These are phyloP conservation scores for Pseudoscleropodium purum DNA, from an alignment of 225 moss, liverwort and hornwort genomes.

Conservation along the genomic window DNA sequence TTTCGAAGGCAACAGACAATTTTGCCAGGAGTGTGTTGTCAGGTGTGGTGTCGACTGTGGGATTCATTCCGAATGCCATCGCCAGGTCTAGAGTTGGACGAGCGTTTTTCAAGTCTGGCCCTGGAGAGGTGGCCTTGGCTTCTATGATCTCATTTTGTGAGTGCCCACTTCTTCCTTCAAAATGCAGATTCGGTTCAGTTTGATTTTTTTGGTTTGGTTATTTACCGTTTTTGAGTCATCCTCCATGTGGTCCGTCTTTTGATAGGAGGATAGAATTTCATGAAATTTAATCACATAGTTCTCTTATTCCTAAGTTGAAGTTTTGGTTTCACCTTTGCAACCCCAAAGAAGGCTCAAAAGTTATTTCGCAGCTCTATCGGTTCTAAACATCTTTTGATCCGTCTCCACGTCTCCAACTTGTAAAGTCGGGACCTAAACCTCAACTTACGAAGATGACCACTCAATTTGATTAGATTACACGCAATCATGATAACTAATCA, in stretches of 20 bases:
- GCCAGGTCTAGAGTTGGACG: constrained; percentile 54
- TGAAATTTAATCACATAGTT: too few species aligned
- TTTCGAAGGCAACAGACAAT: constrained; percentile 56
- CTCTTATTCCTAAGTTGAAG: too few species aligned
- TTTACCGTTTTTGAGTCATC: neutral
- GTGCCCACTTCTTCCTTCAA: neutral
- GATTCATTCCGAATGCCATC: constrained; percentile 47
- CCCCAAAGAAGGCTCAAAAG: too few species aligned
- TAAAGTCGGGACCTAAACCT: too few species aligned
- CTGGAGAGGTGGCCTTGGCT: constrained; percentile 24
- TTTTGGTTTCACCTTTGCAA: neutral
- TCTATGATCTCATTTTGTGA: constrained; percentile 20
- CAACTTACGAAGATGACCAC: too few species aligned
- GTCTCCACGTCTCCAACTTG: too few species aligned
- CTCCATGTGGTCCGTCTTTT: neutral
- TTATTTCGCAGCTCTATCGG: too few species aligned
- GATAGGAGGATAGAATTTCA: neutral
- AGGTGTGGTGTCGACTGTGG: constrained; percentile 52
- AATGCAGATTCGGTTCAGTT: neutral
- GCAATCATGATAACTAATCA: neutral
- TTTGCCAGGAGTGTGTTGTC: constrained; percentile 57
- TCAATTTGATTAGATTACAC: too few species aligned
- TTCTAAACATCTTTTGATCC: too few species aligned
- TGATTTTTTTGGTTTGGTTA: neutral
- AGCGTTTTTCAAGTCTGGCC: constrained; percentile 56